A percentile compares a stretch with the other conserved stretches of the same genome.
Evolutionary conservation across 2,329 filamentous ascomycete species (phyloP).

Genomic region (Lizonia empirigonia): DNA sequence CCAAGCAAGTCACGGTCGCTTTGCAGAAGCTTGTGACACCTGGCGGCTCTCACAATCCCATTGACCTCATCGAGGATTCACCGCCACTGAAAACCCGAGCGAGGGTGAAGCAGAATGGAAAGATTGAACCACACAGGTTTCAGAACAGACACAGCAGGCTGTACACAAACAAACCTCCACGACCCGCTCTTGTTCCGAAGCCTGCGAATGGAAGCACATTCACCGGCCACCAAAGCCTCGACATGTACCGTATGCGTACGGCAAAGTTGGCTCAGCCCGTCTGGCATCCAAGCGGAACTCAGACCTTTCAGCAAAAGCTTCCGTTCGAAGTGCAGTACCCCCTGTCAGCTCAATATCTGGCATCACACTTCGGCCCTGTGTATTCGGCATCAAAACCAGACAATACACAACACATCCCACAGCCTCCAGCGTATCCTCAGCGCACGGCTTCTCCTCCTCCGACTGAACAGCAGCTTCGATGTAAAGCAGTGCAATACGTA

Average conservation of each 20-base stretch:
- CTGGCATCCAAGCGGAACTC: not conserved
- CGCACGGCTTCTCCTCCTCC: not conserved
- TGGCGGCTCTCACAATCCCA: conserved; percentile 32
- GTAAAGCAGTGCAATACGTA: conserved; percentile 22
- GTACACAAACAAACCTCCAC: conserved; percentile 14
- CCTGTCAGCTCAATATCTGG: not conserved
- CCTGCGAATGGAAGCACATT: conserved; percentile 17
- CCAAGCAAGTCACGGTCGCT: not conserved
- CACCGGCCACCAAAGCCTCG: conserved; percentile 21
- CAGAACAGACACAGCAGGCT: conserved; percentile 14
- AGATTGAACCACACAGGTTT: conserved; percentile 19
- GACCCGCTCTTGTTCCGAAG: conserved; percentile 8
- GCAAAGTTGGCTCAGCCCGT: conserved; percentile 3
- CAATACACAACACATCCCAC: not conserved
- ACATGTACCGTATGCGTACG: conserved; percentile 24
- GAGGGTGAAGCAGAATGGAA: not conserved
- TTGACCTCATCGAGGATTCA: conserved; percentile 27
- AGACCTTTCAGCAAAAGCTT: not conserved
- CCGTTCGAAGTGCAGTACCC: not conserved
- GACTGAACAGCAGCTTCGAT: conserved; percentile 22
- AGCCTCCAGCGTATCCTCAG: not conserved
- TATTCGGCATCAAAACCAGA: not conserved
- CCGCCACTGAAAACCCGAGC: conserved; percentile 9
- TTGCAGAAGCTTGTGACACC: not conserved
- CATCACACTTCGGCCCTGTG: not conserved